A percentile compares a stretch with the other conserved stretches of the same genome.
phyloP scores from a whole-genome alignment of 148 eudicot genomes.

The Mesembryanthemum crystallinum region DNA sequence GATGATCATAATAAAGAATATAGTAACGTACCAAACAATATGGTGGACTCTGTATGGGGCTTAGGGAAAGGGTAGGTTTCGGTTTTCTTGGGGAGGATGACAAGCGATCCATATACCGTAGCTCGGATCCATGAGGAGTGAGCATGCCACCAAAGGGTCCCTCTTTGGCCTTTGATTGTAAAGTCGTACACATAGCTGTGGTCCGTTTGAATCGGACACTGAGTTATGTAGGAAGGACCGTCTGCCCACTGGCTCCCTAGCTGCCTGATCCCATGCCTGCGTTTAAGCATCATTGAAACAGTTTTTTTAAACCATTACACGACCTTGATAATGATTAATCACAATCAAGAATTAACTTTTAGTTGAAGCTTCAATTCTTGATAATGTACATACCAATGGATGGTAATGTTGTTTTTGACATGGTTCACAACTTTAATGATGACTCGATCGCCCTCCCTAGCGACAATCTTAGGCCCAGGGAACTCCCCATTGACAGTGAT shows the following conservation, averaged over 20 bases:
- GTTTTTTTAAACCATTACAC: neutral
- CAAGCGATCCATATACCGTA: constrained; percentile 48
- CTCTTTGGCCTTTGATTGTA: constrained; percentile 59
- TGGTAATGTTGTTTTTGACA: constrained; percentile 50
- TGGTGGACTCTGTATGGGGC: constrained; percentile 56
- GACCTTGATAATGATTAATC: neutral
- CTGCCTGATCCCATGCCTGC: constrained; percentile 64
- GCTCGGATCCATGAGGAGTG: constrained; percentile 68
- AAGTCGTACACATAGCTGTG: constrained; percentile 57
- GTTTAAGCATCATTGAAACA: neutral
- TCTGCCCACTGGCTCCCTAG: constrained; percentile 62
- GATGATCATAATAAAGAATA: neutral
- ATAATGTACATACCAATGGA: constrained; percentile 48
- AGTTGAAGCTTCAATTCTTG: neutral
- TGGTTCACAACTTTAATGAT: constrained; percentile 49
- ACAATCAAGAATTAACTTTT: neutral
- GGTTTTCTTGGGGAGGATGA: constrained; percentile 47
- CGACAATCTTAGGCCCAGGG: constrained; percentile 58
- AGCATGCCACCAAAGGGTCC: constrained; percentile 64
- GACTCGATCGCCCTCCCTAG: constrained; percentile 64
- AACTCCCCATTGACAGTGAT: constrained; percentile 69
- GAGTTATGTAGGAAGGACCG: constrained; percentile 61
- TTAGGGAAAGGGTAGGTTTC: constrained; percentile 56
- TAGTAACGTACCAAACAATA: constrained; percentile 40
- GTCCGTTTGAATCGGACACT: constrained; percentile 62